Evolutionary conservation across 2,329 filamentous ascomycete species (phyloP).

Genomic region (Xylariaceae sp.): DNA sequence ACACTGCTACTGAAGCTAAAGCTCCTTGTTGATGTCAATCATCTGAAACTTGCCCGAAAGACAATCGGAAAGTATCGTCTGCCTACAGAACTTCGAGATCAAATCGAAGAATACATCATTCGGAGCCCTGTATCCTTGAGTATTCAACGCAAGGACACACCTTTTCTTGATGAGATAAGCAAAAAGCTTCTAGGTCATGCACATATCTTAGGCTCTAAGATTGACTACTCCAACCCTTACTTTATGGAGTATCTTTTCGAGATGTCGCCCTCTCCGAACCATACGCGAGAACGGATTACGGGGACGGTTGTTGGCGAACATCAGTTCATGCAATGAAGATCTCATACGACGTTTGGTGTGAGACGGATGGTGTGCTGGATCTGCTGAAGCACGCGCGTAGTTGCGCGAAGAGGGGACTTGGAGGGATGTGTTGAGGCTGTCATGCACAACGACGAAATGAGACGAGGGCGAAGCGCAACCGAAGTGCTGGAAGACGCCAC

Average conservation of each 20-base stretch:
- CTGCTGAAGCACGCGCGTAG: slow-evolving; percentile 19
- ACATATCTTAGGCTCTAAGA: background rate
- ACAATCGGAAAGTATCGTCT: slow-evolving; percentile 15
- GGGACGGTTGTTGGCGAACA: slow-evolving; percentile 15
- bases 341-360: slow-evolving; percentile 21
- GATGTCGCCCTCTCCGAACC: no score
- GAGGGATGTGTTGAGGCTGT: background rate
- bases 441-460: no score
- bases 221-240: slow-evolving; percentile 3
- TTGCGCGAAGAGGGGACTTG: slow-evolving; percentile 10
- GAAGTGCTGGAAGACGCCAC: no score
- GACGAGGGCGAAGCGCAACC: no score
- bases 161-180: slow-evolving; percentile 9
- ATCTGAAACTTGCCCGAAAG: slow-evolving; percentile 23
- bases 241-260: slow-evolving; percentile 19
- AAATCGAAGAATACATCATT: slow-evolving; percentile 20
- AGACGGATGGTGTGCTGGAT: slow-evolving; percentile 22
- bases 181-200: slow-evolving; percentile 9
- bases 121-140: slow-evolving; percentile 24
- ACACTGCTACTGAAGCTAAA: slow-evolving; percentile 28
- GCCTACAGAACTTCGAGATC: slow-evolving; percentile 18
- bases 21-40: slow-evolving; percentile 28
- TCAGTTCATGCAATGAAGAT: slow-evolving; percentile 17
- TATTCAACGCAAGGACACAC: slow-evolving; percentile 7
- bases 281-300: slow-evolving; percentile 5